Evolutionary conservation across 257 asterid species (phyloP).

Genomic region (Forsythia suspensa): DNA sequence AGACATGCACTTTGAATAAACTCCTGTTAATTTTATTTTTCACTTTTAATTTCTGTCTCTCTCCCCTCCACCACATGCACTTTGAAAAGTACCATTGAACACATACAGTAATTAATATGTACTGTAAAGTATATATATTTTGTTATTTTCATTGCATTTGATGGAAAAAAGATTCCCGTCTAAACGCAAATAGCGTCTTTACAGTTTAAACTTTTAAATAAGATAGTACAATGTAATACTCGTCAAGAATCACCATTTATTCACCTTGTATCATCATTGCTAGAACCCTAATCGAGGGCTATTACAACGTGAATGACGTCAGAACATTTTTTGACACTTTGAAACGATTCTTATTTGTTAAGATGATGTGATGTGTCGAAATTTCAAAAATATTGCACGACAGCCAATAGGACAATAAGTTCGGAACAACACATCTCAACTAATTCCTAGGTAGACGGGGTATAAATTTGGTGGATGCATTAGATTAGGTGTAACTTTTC

Average conservation of each 20-base stretch:
- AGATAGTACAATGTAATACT: background rate
- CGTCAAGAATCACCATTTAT: background rate
- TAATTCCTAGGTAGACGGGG: background rate
- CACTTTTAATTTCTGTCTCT: conserved; percentile 25
- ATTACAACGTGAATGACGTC: background rate
- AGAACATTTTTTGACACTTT: background rate
- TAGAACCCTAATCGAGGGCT: too few species aligned
- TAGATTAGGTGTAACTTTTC: background rate
- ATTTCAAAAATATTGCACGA: background rate
- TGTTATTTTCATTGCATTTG: background rate
- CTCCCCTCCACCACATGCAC: background rate
- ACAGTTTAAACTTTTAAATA: background rate
- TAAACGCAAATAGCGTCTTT: background rate
- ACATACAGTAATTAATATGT: background rate
- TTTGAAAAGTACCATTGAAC: background rate
- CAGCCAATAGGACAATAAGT: background rate
- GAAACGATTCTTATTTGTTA: background rate
- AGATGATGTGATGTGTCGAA: background rate
- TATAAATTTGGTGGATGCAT: background rate
- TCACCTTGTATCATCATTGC: too few species aligned
- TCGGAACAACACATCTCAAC: background rate
- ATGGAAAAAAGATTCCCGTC: background rate
- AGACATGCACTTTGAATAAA: too few species aligned
- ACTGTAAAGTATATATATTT: too few species aligned
- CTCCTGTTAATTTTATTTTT: conserved; percentile 58